Conservation (phyloP, 106 monocot species). For the Amphibolis antarctica region DNA sequence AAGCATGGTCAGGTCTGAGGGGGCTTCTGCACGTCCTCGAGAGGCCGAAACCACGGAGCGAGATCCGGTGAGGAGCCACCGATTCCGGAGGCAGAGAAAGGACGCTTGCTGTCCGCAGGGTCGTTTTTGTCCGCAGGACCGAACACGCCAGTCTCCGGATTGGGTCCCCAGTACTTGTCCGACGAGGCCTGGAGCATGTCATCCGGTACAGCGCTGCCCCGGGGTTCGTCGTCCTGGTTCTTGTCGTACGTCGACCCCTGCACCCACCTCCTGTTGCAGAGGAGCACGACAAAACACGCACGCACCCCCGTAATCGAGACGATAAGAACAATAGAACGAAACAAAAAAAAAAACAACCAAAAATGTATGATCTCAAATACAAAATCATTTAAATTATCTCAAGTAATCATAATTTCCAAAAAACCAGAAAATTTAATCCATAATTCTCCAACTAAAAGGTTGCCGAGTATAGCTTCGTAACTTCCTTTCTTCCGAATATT, state of each 20-base stretch:
- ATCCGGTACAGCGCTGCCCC: constrained; percentile 15
- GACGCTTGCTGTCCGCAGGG: not conserved
- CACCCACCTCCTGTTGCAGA: constrained; percentile 3
- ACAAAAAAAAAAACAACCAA: too few relatives aligned
- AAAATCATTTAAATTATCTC: too few relatives aligned
- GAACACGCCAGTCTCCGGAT: constrained; percentile 19
- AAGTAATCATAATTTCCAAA: too few relatives aligned
- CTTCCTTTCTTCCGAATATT: too few relatives aligned
- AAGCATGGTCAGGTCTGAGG: constrained; percentile 1
- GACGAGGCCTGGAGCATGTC: constrained; percentile 11
- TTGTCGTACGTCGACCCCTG: constrained; percentile 17
- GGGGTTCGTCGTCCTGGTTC: constrained; percentile 16
- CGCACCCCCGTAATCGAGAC: too few relatives aligned
- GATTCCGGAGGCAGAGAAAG: not conserved
- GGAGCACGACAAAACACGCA: not conserved
- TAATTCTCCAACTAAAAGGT: too few relatives aligned
- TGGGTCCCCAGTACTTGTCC: constrained; percentile 17
- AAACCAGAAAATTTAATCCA: too few relatives aligned
- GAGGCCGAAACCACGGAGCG: constrained; percentile 61
- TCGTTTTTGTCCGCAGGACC: constrained; percentile 10
- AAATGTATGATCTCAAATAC: too few relatives aligned
- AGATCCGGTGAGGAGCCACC: constrained; percentile 38
- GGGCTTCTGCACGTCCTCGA: constrained; percentile 69
- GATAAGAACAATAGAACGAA: too few relatives aligned
- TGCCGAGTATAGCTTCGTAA: too few relatives aligned